These are phyloP conservation scores for Abrus pulchellus DNA, from an alignment of 306 rosid species.

Conservation along the genomic window DNA sequence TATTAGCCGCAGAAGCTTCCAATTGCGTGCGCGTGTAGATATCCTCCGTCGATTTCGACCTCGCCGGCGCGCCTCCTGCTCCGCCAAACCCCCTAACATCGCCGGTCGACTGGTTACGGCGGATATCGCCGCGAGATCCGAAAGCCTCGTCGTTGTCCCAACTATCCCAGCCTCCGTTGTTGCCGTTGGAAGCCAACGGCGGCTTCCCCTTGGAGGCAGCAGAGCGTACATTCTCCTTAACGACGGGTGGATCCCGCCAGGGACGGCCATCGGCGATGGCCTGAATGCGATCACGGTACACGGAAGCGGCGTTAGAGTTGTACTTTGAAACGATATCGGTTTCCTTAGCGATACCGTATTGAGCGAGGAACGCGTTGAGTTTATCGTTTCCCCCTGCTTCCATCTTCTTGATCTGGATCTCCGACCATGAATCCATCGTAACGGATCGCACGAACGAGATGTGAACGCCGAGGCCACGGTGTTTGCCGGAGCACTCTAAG, in stretches of 20 bases:
- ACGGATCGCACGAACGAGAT: constrained; percentile 99
- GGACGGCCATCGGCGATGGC: constrained; percentile 91
- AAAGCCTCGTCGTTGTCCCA: constrained; percentile 81
- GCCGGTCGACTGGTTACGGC: constrained; percentile 86
- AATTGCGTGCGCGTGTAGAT: constrained; percentile 71
- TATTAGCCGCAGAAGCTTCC: constrained; percentile 92
- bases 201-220: constrained; percentile 70
- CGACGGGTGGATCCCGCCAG: constrained; percentile 93
- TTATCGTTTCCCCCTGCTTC: constrained; percentile 90
- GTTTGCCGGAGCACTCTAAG: constrained; percentile 97
- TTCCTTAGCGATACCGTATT: constrained; percentile 82
- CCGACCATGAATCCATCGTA: constrained; percentile 99
- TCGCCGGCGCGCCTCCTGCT: constrained; percentile 51
- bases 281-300: constrained; percentile 91
- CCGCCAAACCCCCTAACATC: constrained; percentile 66
- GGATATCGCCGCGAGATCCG: constrained; percentile 68
- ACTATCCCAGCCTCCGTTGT: constrained; percentile 76
- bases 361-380: constrained; percentile 79
- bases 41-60: constrained; percentile 90
- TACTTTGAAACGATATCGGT: constrained; percentile 89
- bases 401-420: constrained; percentile 97
- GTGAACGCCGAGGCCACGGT: constrained; percentile 98
- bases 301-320: constrained; percentile 81
- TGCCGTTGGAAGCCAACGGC: constrained; percentile 55
- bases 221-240: constrained; percentile 64